Base-by-base conservation (phyloP, 495 filamentous ascomycete genomes). In the Zalerion maritima region DNA sequence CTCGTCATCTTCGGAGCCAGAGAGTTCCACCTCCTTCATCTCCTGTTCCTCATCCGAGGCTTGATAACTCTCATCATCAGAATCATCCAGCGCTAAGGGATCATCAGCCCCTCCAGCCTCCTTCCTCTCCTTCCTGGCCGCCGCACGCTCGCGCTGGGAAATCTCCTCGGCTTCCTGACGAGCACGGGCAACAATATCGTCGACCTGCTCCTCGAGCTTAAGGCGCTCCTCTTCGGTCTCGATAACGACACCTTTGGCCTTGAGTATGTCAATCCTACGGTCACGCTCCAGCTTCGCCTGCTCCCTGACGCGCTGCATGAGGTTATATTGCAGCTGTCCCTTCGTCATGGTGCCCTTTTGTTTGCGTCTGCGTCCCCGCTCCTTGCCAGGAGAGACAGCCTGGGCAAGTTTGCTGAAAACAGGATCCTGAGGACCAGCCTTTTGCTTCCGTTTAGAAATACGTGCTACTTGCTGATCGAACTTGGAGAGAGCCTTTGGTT, bases 171-270 rank as follows among this genome's bases (percentile, higher is more conserved):
- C 84, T 46, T 94, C 81, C 37, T 69, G 60, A 22, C 86, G 64
- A 13, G 86, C 89, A 38, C 75, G 82, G 16, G 86, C 78, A 18
- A 97, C 62, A 21, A 94, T 62, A 39, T 94, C 74, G 37, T 96
- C 91, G 13, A 94, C 69, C 34, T 85, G 71, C 15, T 76, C 73
- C 45, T 71, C 41, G 46, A 87, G 77, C 8, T 73, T 71, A 38
- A 79, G 75, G 34, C 81, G 65, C 40, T 99, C 85, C 49, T 93
- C 89, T 3, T 73, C 69, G 1, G 81, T 93, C 40, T 81, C 77
- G n/a, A 94, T 60, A 23, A 78, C 57, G 10, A 96, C 62, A 18
- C 89, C 89, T 46, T 76, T 80, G 12, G 75, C 73, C 31, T 68
- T 64, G 14, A 96, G 60, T 35, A 78, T 70, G 35, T 81, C 71